phyloP scores from a whole-genome alignment of 2,329 filamentous ascomycete genomes.

The Myotisia sp. region DNA sequence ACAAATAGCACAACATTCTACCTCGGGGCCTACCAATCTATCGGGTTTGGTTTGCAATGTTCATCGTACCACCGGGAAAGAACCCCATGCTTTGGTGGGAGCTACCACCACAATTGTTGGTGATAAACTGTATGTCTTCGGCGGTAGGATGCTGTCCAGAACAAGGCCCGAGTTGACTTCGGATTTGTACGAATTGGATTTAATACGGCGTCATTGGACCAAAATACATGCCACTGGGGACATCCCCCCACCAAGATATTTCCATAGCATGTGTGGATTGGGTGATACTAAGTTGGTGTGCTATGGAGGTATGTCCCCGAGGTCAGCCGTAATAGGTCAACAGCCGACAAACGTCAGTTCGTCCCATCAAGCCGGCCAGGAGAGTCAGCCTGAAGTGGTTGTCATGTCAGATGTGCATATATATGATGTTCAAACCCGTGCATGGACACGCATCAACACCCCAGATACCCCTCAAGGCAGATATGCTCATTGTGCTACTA shows the following conservation, averaged over 20 bases:
- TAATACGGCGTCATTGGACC: conserved; percentile 84
- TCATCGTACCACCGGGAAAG: conserved; percentile 71
- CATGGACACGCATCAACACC: conserved; percentile 72
- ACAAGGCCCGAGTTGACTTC: conserved; percentile 73
- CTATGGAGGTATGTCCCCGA: conserved; percentile 94
- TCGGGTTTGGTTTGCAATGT: conserved; percentile 57
- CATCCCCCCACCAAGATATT: conserved; percentile 80
- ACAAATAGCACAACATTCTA: conserved; percentile 1
- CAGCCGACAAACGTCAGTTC: conserved; percentile 29
- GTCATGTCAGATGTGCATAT: conserved; percentile 98
- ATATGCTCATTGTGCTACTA: conserved; percentile 91
- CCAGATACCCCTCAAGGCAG: conserved; percentile 77
- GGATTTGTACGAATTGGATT: conserved; percentile 83
- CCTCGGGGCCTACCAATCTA: conserved; percentile 39
- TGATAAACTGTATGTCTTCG: conserved; percentile 94
- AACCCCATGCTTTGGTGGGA: conserved; percentile 82
- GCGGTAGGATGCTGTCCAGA: conserved; percentile 72
- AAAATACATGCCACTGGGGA: conserved; percentile 76
- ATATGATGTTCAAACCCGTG: conserved; percentile 68
- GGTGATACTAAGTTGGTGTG: conserved; percentile 95
- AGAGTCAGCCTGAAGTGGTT: conserved; percentile 69
- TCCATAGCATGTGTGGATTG: conserved; percentile 86
- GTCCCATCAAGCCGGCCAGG: conserved; percentile 33
- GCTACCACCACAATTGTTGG: conserved; percentile 90
- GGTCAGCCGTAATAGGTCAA: conserved; percentile 35